These are phyloP conservation scores for Cylindrotheca fusiformis DNA, from an alignment of 108 stramenopile genomes.

Conservation along the genomic window DNA sequence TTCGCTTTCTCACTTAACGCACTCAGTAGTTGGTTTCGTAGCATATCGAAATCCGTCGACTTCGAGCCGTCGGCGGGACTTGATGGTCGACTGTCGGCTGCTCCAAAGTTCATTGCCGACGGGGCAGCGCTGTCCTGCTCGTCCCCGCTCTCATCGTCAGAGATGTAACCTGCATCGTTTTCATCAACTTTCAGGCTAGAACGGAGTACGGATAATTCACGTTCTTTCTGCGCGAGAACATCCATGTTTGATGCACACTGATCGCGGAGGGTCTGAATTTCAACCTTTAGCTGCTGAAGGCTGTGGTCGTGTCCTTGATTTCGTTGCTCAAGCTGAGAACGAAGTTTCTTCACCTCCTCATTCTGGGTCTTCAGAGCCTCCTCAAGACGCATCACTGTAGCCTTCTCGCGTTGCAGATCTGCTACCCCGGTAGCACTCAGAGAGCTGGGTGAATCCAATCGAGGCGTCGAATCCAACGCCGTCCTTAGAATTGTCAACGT, in stretches of 20 bases:
- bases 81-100: too few relatives aligned
- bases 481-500: conserved; percentile 18
- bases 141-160: conserved; percentile 52
- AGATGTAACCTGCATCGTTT: conserved; percentile 49
- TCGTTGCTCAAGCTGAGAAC: conserved; percentile 9
- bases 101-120: conserved; percentile 3
- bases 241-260: conserved; percentile 43
- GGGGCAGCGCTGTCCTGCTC: conserved; percentile 24
- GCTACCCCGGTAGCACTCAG: background rate
- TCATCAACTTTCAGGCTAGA: conserved; percentile 48
- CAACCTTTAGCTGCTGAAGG: conserved; percentile 15
- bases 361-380: conserved; percentile 33
- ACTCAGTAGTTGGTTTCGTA: conserved; percentile 22
- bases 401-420: conserved; percentile 33
- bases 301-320: conserved; percentile 2
- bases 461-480: conserved; percentile 14
- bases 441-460: background rate
- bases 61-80: too few relatives aligned
- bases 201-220: conserved; percentile 44
- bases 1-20: conserved; percentile 28
- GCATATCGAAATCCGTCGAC: too few relatives aligned
- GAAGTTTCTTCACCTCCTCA: conserved; percentile 21
- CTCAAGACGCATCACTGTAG: conserved; percentile 26
- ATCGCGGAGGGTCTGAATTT: conserved; percentile 33
- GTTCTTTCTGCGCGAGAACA: conserved; percentile 52